Percentiles rank a stretch among this genome's conserved stretches.
These are phyloP conservation scores for Hypoxylon sp. DNA, from an alignment of 2,329 filamentous ascomycete species.

Conservation along the genomic window DNA sequence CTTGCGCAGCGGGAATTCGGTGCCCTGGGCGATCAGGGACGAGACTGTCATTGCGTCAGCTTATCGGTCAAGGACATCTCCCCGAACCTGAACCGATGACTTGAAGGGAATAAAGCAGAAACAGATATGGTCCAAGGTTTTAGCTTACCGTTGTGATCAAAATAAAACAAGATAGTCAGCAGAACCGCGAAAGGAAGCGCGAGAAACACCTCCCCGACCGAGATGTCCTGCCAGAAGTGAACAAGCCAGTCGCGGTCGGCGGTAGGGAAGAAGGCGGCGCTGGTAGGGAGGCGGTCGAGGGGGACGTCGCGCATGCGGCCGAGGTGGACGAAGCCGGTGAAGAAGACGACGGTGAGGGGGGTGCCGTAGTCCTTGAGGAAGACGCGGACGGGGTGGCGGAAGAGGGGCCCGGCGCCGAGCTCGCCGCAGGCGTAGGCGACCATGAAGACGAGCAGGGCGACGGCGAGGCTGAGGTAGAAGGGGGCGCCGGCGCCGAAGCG, in stretches of 20 bases:
- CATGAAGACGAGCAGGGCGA: slow-evolving; percentile 79
- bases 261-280: slow-evolving; percentile 81
- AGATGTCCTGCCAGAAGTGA: slow-evolving; percentile 83
- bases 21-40: slow-evolving; percentile 82
- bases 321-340: slow-evolving; percentile 87
- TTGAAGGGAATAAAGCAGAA: neutral
- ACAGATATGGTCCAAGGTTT: neutral
- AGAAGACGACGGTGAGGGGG: slow-evolving; percentile 83
- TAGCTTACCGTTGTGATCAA: slow-evolving; percentile 80
- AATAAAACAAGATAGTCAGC: slow-evolving; percentile 86
- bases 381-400: slow-evolving; percentile 76
- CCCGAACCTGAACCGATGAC: neutral
- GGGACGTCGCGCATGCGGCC: slow-evolving; percentile 78
- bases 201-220: slow-evolving; percentile 76
- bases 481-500: slow-evolving; percentile 72
- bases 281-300: slow-evolving; percentile 76
- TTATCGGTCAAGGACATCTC: neutral
- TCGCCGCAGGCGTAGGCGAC: slow-evolving; percentile 77
- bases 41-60: slow-evolving; percentile 63
- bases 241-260: slow-evolving; percentile 78
- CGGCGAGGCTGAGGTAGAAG: slow-evolving; percentile 81
- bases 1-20: slow-evolving; percentile 81
- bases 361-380: slow-evolving; percentile 93
- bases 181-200: slow-evolving; percentile 88
- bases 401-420: slow-evolving; percentile 74